These are phyloP conservation scores for Populus hybrid DNA, from an alignment of 441 rosid species.

Conservation along the genomic window DNA sequence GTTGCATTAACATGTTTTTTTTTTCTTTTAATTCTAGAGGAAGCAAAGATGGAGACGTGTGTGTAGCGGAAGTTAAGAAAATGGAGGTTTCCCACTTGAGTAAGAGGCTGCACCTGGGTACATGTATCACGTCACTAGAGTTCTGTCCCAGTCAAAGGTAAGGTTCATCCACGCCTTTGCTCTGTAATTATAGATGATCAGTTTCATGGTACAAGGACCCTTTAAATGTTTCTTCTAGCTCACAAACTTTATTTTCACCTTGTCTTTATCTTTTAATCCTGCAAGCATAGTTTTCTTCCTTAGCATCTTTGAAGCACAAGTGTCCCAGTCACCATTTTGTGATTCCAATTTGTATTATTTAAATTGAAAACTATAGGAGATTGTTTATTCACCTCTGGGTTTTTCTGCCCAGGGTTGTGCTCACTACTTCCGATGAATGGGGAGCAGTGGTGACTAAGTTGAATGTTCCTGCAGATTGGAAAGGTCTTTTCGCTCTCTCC, in stretches of 20 bases:
- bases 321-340: neutral
- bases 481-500: slow-evolving; percentile 44
- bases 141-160: too few relatives aligned
- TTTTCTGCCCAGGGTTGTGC: slow-evolving; percentile 57
- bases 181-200: neutral
- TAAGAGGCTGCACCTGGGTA: too few relatives aligned
- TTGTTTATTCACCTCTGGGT: slow-evolving; percentile 8
- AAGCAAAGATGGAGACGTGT: slow-evolving; percentile 72
- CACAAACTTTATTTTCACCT: neutral
- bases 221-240: neutral
- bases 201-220: neutral
- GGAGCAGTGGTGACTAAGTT: slow-evolving; percentile 84
- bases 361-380: neutral
- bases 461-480: slow-evolving; percentile 94
- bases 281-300: neutral
- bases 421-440: slow-evolving; percentile 82
- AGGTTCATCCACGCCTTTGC: slow-evolving; percentile 13
- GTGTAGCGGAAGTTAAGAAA: too few relatives aligned
- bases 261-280: neutral
- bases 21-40: slow-evolving; percentile 46
- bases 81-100: too few relatives aligned
- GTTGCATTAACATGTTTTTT: neutral
- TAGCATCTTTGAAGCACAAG: neutral
- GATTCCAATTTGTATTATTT: neutral
- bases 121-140: too few relatives aligned